These are phyloP conservation scores for Penicillium parvum DNA, from an alignment of 495 filamentous ascomycete genomes.

Conservation along the genomic window DNA sequence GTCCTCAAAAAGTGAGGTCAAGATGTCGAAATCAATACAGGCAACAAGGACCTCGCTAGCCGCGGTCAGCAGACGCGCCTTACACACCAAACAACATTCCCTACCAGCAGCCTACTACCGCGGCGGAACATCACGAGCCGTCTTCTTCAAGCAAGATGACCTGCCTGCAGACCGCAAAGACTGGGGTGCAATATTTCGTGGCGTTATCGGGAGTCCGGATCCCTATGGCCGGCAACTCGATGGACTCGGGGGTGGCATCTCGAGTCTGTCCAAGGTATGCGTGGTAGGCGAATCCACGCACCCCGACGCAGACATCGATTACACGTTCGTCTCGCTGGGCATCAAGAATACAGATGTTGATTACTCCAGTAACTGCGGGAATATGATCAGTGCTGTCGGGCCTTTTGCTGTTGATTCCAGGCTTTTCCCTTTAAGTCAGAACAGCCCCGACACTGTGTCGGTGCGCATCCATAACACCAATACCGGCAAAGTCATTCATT, in stretches of 20 bases:
- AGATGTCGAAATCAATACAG: too few species aligned
- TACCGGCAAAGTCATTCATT: constrained; percentile 46
- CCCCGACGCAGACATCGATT: constrained; percentile 60
- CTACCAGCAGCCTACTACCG: constrained; percentile 67
- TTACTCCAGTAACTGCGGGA: constrained; percentile 68
- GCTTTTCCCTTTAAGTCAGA: constrained; percentile 25
- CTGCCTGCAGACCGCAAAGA: constrained; percentile 43
- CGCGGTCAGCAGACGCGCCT: background rate
- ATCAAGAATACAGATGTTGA: constrained; percentile 56
- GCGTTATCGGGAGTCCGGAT: constrained; percentile 65
- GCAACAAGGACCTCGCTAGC: background rate
- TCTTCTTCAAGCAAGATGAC: constrained; percentile 53
- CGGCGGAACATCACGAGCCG: constrained; percentile 66
- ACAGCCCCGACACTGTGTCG: constrained; percentile 12
- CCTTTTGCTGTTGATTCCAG: constrained; percentile 58
- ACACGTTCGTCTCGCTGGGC: constrained; percentile 67
- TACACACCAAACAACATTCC: constrained; percentile 23
- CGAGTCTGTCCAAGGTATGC: constrained; percentile 66
- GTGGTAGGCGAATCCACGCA: constrained; percentile 49
- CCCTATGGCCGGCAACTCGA: constrained; percentile 65
- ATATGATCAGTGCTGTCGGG: constrained; percentile 65
- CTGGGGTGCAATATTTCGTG: constrained; percentile 57
- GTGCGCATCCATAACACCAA: constrained; percentile 55
- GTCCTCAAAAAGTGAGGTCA: too few species aligned
- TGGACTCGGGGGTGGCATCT: constrained; percentile 67